Base-by-base conservation (phyloP, 495 filamentous ascomycete species). In the Hypomontagnella monticulosa region DNA sequence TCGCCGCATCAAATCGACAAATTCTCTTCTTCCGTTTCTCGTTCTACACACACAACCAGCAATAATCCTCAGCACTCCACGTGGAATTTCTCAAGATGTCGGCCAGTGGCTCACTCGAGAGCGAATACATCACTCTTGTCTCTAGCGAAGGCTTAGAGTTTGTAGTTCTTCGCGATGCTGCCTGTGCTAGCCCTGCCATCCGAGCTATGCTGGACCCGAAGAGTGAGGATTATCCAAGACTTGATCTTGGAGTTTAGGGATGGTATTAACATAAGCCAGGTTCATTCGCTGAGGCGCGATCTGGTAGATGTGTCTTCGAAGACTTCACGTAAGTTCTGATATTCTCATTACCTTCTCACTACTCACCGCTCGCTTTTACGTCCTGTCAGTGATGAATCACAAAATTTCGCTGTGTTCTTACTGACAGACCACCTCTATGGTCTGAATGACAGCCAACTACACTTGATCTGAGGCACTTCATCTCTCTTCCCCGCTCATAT, bases 71-170 rank as follows among this genome's bases (percentile, higher is more conserved):
- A 1, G 15, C 30, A 12, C 5, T 20, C 11, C 14, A 16, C 8
- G 4, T 16, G 30, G 4, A 36, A 14, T n/a, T n/a, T 34, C 19
- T 57, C 58, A 70, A 42, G 33, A 74, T 70, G 72, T 30, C 63
- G 32, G 46, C 41, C 23, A 68, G 73, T 60, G 43, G 61, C 30
- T 41, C 48, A 16, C 44, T 3, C 9, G 53, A 40, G 6, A 79
- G 75, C 71, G 86, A 90, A 61, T 97, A 90, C 67, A 87, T 98
- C 52, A 97, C 95, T 0, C 84, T 99, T 3, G 81, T 96, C 15
- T 97, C 93, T 0, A 83, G 80, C 57, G 96, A 98, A 73, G 91
- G 88, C 42, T 97, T 89, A 75, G 92, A 97, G 73, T 98, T 93
- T 73, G 85, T 96, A 46, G 78, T 97, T 34, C 87, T 88, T 4